These are phyloP conservation scores for Miscanthus lutarioriparius DNA, from an alignment of 176 grass and related monocot species.

Conservation along the genomic window DNA sequence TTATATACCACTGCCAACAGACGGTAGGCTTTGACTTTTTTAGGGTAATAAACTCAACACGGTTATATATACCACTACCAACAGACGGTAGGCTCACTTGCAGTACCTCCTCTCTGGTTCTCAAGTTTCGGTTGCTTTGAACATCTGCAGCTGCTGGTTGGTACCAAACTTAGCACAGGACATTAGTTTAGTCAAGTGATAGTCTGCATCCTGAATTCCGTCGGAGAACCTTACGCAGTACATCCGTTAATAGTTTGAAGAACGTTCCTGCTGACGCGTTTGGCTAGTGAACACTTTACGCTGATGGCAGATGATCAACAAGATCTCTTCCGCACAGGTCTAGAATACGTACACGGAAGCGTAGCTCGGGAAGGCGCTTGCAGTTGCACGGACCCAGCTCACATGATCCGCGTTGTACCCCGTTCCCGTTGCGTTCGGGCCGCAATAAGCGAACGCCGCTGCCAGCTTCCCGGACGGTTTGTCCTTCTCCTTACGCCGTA, in stretches of 20 bases:
- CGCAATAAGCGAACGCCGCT: background rate
- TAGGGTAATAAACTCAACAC: too few species aligned
- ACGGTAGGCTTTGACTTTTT: too few species aligned
- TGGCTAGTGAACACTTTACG: background rate
- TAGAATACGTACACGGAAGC: too few species aligned
- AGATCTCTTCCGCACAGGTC: background rate
- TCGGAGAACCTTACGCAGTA: background rate
- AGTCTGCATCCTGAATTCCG: background rate
- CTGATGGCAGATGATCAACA: background rate
- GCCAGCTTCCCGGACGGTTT: background rate
- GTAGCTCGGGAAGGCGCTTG: background rate
- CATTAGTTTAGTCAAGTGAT: background rate
- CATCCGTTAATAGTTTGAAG: background rate
- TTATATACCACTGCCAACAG: too few species aligned
- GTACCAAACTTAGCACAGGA: background rate
- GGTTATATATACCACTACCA: too few species aligned
- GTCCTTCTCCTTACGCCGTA: background rate
- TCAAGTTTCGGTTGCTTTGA: constrained; percentile 17
- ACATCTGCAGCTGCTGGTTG: background rate
- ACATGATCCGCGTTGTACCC: background rate
- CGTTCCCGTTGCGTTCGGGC: background rate
- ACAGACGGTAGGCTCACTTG: background rate
- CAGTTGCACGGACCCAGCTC: background rate
- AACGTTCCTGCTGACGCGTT: too few species aligned
- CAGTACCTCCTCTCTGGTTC: background rate